phyloP scores from a whole-genome alignment of 2,329 filamentous ascomycete species.

The Aspergillus sp. region DNA sequence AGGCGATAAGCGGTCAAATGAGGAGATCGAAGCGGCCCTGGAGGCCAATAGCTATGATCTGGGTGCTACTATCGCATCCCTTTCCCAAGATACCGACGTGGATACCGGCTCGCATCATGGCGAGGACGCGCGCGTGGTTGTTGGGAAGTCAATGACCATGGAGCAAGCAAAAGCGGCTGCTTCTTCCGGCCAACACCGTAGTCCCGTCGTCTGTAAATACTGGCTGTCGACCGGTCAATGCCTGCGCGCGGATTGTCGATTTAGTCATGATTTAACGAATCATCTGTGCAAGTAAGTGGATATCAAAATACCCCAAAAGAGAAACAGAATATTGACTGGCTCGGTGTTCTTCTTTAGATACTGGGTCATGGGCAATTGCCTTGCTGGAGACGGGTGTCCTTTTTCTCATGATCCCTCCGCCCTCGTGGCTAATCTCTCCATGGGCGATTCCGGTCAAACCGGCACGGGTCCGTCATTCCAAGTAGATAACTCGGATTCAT shows the following conservation, averaged over 20 bases:
- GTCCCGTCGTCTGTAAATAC: constrained; percentile 93
- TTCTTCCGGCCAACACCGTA: constrained; percentile 73
- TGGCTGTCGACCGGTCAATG: constrained; percentile 95
- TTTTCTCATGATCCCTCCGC: constrained; percentile 95
- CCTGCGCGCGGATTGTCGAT: constrained; percentile 90
- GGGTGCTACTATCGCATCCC: constrained; percentile 81
- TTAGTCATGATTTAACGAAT: constrained; percentile 92
- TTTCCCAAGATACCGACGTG: constrained; percentile 71
- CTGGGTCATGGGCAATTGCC: constrained; percentile 92
- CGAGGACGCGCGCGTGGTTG: constrained; percentile 66
- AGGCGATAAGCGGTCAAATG: constrained; percentile 82
- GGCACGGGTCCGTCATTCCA: constrained; percentile 66
- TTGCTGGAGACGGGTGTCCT: constrained; percentile 89
- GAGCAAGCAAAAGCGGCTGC: constrained; percentile 71
- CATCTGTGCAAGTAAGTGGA: constrained; percentile 92
- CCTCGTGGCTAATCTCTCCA: constrained; percentile 74
- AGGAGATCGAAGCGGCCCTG: constrained; percentile 90
- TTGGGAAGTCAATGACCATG: constrained; percentile 85
- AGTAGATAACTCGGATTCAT: constrained; percentile 75
- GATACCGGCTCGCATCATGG: constrained; percentile 50
- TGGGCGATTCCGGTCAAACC: constrained; percentile 58
- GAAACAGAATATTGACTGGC: neutral
- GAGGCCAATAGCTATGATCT: constrained; percentile 89
- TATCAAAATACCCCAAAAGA: neutral
- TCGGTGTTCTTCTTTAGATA: constrained; percentile 59